Percentiles rank a stretch among this genome's conserved stretches.
Conservation (phyloP, 805 yeast species). For the Debaryomyces maramus region DNA sequence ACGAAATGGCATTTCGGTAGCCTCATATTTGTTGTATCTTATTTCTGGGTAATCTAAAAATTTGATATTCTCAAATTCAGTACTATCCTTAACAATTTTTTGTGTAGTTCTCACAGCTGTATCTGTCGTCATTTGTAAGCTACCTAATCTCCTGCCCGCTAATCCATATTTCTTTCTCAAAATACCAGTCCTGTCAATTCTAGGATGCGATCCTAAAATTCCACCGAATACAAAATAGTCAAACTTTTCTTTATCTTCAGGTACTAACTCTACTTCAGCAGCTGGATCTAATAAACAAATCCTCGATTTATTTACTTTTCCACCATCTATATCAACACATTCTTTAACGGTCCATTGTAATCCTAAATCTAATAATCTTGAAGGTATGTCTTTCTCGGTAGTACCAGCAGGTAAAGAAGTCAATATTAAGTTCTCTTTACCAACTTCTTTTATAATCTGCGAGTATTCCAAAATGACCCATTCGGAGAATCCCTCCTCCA, state of each 20-base stretch:
- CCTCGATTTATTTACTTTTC: constrained; percentile 41
- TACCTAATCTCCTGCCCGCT: constrained; percentile 83
- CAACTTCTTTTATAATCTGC: constrained; percentile 81
- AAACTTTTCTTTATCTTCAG: constrained; percentile 63
- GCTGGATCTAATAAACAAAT: constrained; percentile 90
- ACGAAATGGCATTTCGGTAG: constrained; percentile 97
- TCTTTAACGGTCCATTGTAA: constrained; percentile 83
- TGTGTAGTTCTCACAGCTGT: constrained; percentile 95
- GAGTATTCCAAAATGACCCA: constrained; percentile 91
- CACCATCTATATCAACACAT: constrained; percentile 53
- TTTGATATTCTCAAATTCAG: constrained; percentile 65
- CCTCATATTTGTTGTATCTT: constrained; percentile 81
- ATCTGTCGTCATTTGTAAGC: constrained; percentile 94
- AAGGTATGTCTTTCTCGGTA: constrained; percentile 63
- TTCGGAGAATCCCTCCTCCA: constrained; percentile 95
- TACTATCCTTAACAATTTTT: constrained; percentile 60
- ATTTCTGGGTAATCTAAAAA: constrained; percentile 95
- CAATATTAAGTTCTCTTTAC: constrained; percentile 68
- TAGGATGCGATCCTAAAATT: constrained; percentile 90
- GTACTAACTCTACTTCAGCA: constrained; percentile 70
- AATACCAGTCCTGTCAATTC: constrained; percentile 91
- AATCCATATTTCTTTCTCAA: constrained; percentile 78
- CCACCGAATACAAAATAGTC: constrained; percentile 97
- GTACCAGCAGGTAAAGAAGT: constrained; percentile 73
- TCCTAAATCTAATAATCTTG: constrained; percentile 55